Evolutionary conservation across 305 asterid species (phyloP).

Genomic region (Petunia hybrid): DNA sequence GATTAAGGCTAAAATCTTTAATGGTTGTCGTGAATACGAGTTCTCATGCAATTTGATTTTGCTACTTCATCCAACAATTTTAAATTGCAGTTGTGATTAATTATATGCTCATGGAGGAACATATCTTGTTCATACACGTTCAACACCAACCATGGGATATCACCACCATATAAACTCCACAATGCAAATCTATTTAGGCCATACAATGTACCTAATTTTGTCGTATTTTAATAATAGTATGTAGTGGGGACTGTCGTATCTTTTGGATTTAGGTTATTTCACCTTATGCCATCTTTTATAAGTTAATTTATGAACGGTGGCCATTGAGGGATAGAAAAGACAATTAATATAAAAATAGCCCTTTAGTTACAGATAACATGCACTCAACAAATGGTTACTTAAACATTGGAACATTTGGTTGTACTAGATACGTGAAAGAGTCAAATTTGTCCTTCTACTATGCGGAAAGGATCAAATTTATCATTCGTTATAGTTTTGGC

Average conservation of each 20-base stretch:
- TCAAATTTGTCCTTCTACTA: no score
- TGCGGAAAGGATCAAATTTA: no score
- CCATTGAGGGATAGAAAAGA: not conserved
- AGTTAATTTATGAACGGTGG: not conserved
- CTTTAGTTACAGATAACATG: not conserved
- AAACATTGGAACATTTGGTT: not conserved
- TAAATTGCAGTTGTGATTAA: no score
- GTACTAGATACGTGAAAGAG: not conserved
- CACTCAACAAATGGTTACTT: not conserved
- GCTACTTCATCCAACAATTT: no score
- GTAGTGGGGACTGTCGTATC: constrained; percentile 20
- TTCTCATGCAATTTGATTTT: no score
- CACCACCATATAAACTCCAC: not conserved
- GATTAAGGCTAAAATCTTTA: no score
- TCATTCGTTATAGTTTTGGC: no score
- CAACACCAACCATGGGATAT: not conserved
- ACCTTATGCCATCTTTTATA: not conserved
- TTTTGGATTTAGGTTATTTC: not conserved
- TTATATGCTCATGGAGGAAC: no score
- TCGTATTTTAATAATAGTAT: not conserved
- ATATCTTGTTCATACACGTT: no score
- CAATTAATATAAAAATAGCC: not conserved
- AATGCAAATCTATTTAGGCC: not conserved
- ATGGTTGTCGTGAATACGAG: no score
- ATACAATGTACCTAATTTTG: not conserved